phyloP scores from a whole-genome alignment of 129 eudicot species.

The Escallonia herrerae region DNA sequence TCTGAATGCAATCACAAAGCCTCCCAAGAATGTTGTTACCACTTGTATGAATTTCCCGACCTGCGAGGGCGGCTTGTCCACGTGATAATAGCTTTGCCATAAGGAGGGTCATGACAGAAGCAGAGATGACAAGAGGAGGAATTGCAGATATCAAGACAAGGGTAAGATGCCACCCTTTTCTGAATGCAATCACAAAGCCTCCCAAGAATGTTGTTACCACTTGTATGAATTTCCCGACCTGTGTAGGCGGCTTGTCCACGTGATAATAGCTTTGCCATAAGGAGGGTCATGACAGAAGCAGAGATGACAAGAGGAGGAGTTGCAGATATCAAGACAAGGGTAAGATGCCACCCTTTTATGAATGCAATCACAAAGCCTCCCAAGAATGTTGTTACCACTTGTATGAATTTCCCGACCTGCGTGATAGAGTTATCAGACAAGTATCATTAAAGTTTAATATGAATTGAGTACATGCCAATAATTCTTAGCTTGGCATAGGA shows the following conservation, averaged over 20 bases:
- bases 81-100: conserved; percentile 19
- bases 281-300: conserved; percentile 13
- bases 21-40: conserved; percentile 24
- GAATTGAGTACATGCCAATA: not conserved
- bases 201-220: conserved; percentile 22
- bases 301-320: conserved; percentile 15
- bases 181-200: conserved; percentile 30
- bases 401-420: conserved; percentile 28
- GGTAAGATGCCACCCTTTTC: conserved; percentile 39
- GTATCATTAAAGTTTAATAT: too few relatives aligned
- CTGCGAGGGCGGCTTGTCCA: conserved; percentile 30
- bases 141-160: conserved; percentile 27
- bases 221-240: conserved; percentile 36
- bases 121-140: conserved; percentile 22
- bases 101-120: conserved; percentile 20
- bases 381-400: conserved; percentile 22
- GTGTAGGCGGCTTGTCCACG: conserved; percentile 20
- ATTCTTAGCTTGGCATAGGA: not conserved
- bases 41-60: conserved; percentile 27
- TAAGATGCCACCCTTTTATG: conserved; percentile 30
- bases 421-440: not conserved
- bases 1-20: conserved; percentile 23
- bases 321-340: conserved; percentile 18
- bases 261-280: conserved; percentile 6
- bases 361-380: conserved; percentile 30